Conservation (phyloP, 2,329 filamentous ascomycete genomes). For the Trichophaea hybrida region DNA sequence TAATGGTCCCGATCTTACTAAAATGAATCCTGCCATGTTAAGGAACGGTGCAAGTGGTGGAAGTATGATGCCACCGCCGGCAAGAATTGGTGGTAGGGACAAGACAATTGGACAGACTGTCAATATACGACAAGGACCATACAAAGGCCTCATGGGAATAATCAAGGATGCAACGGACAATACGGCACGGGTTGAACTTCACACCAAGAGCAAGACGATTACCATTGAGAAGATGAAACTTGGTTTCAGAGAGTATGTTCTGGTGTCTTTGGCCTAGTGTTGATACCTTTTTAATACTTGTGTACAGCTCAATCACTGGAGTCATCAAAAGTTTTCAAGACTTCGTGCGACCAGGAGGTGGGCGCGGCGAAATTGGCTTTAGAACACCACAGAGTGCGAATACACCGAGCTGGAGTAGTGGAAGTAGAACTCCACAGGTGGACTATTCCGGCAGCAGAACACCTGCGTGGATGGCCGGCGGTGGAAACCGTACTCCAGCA, state of each 20-base stretch:
- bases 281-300: conserved; percentile 15
- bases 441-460: conserved; percentile 53
- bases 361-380: conserved; percentile 33
- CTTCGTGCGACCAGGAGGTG: conserved; percentile 34
- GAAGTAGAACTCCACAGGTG: conserved; percentile 18
- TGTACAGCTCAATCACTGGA: conserved; percentile 17
- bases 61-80: conserved; percentile 47
- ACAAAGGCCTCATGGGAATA: conserved; percentile 86
- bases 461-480: conserved; percentile 41
- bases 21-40: conserved; percentile 86
- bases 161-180: conserved; percentile 87
- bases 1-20: conserved; percentile 63
- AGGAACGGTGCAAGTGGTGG: conserved; percentile 44
- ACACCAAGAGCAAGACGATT: conserved; percentile 85
- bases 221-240: conserved; percentile 68
- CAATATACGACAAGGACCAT: conserved; percentile 68
- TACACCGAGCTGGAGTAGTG: conserved; percentile 27
- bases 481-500: conserved; percentile 47
- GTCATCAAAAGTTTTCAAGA: conserved; percentile 24
- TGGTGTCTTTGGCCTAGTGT: not conserved
- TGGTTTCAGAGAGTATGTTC: conserved; percentile 63
- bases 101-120: conserved; percentile 82
- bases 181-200: conserved; percentile 76
- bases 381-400: conserved; percentile 27
- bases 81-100: conserved; percentile 59